phyloP scores from a whole-genome alignment of 257 asterid species.

The Euphrasia confusa region DNA sequence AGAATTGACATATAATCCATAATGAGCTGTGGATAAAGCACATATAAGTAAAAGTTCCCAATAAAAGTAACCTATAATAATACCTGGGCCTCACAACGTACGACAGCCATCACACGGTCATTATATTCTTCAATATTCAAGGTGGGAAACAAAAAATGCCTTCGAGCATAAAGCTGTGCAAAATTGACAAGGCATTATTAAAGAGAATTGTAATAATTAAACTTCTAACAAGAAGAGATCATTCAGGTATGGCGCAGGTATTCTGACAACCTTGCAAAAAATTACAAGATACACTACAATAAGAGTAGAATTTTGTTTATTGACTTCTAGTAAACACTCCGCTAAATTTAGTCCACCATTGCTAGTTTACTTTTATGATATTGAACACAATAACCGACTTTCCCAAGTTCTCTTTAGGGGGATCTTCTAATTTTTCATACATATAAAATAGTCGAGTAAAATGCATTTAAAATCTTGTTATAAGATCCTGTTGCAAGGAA shows the following conservation, averaged over 20 bases:
- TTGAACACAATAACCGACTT: too few relatives aligned
- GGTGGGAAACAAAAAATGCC: constrained; percentile 88
- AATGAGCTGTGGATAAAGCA: constrained; percentile 7
- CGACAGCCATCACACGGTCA: constrained; percentile 90
- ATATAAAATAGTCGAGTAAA: background rate
- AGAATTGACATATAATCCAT: constrained; percentile 7
- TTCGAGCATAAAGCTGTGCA: constrained; percentile 86
- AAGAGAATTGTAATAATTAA: background rate
- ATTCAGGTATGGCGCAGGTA: background rate
- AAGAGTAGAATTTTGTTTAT: background rate
- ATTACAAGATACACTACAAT: constrained; percentile 13
- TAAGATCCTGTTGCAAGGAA: constrained; percentile 9
- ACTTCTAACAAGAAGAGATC: background rate
- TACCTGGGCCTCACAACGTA: constrained; percentile 98
- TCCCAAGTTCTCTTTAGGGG: too few relatives aligned
- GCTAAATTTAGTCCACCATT: too few relatives aligned
- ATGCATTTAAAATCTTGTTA: constrained; percentile 19
- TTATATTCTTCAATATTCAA: constrained; percentile 73
- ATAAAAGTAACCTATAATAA: constrained; percentile 14
- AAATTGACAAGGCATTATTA: constrained; percentile 22
- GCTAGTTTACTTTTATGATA: too few relatives aligned
- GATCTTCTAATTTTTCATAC: background rate
- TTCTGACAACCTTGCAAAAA: background rate
- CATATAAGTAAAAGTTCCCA: constrained; percentile 5
- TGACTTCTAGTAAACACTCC: background rate